phyloP scores from a whole-genome alignment of 2,329 filamentous ascomycete genomes.

The Hymenoscyphus fructigenus region DNA sequence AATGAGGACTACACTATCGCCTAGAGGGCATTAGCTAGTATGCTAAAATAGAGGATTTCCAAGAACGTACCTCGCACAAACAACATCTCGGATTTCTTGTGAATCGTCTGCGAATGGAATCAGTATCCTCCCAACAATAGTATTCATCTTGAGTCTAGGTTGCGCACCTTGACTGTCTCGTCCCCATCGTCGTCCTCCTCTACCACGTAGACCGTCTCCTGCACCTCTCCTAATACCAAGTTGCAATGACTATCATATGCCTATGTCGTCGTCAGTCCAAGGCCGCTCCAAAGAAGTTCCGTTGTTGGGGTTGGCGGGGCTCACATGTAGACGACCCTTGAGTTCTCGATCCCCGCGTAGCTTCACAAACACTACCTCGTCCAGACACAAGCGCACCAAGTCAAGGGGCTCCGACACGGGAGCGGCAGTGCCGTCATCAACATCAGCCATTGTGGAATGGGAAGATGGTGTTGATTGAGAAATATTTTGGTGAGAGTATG shows the following conservation, averaged over 20 bases:
- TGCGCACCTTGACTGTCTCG: conserved; percentile 74
- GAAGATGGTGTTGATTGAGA: background rate
- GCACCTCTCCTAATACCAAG: conserved; percentile 89
- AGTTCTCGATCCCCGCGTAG: conserved; percentile 92
- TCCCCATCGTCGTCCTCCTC: conserved; percentile 84
- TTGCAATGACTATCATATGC: conserved; percentile 99
- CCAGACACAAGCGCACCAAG: conserved; percentile 88
- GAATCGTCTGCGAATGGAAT: conserved; percentile 65
- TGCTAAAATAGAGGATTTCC: background rate
- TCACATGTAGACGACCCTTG: conserved; percentile 89
- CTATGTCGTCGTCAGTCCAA: conserved; percentile 47
- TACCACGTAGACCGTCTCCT: conserved; percentile 93
- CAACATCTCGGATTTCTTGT: conserved; percentile 97
- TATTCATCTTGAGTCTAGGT: background rate
- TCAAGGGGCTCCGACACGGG: conserved; percentile 90
- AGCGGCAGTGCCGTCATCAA: conserved; percentile 65
- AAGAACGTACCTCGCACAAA: conserved; percentile 81
- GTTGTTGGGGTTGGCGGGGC: conserved; percentile 36
- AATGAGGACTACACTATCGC: conserved; percentile 71
- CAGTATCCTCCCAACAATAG: background rate
- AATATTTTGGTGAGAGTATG: background rate
- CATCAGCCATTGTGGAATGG: conserved; percentile 70
- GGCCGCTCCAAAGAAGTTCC: conserved; percentile 15
- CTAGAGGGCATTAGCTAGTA: conserved; percentile 40
- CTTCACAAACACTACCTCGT: conserved; percentile 97